A percentile compares a stretch with the other conserved stretches of the same genome.
phyloP scores from a whole-genome alignment of 768 basidiomycete species.

The Gymnopilus junonius region DNA sequence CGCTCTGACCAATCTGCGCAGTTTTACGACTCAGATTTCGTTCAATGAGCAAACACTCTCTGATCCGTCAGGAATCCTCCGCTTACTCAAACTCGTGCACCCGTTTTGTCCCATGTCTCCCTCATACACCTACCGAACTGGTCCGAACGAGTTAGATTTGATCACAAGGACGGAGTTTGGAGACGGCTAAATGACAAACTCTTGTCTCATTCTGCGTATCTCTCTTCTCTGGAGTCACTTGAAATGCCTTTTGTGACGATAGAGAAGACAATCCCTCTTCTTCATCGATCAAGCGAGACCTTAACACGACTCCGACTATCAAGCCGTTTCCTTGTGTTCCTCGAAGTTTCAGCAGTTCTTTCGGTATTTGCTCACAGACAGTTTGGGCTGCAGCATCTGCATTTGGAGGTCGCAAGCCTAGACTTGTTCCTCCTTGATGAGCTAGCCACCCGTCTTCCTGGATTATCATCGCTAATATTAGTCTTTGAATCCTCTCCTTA shows the following conservation, averaged over 20 bases:
- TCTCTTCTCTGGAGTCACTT: slow-evolving; percentile 24
- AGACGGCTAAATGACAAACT: slow-evolving; percentile 14
- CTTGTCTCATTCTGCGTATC: slow-evolving; percentile 7
- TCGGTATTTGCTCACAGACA: slow-evolving; percentile 24
- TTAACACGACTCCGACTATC: slow-evolving; percentile 28
- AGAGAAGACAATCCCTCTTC: slow-evolving; percentile 20
- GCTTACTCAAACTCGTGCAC: slow-evolving; percentile 25
- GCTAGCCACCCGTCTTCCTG: slow-evolving; percentile 27
- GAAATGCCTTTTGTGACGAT: slow-evolving; percentile 26
- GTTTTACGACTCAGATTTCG: slow-evolving; percentile 23
- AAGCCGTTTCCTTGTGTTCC: slow-evolving; percentile 23
- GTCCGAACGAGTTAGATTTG: neutral
- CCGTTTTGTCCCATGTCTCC: slow-evolving; percentile 23
- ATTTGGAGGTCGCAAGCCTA: slow-evolving; percentile 27
- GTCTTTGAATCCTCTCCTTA: slow-evolving; percentile 7
- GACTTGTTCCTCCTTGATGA: slow-evolving; percentile 17
- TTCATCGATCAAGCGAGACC: slow-evolving; percentile 29
- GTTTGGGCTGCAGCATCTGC: slow-evolving; percentile 24
- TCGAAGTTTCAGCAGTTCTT: slow-evolving; percentile 27
- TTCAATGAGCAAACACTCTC: slow-evolving; percentile 25
- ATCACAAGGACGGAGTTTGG: slow-evolving; percentile 11
- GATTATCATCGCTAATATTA: slow-evolving; percentile 25
- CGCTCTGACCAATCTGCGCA: slow-evolving; percentile 27
- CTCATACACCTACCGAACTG: slow-evolving; percentile 19
- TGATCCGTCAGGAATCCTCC: slow-evolving; percentile 24